Evolutionary conservation across 1,139 yeast species (phyloP).

Genomic region (Saccharomyces pastorianus): DNA sequence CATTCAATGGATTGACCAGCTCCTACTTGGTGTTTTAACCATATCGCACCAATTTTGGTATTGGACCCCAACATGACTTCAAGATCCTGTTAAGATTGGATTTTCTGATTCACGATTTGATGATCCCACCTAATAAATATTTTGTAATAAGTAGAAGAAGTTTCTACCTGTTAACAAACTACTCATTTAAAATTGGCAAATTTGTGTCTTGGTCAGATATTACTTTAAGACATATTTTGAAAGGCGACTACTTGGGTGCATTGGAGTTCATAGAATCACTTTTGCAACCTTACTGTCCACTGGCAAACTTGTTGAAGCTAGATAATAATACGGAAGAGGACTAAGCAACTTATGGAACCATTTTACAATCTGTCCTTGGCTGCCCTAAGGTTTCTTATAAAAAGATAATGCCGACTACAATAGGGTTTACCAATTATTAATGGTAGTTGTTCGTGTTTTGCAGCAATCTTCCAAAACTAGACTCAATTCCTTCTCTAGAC

Average conservation of each 20-base stretch:
- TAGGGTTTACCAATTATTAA: conserved; percentile 4
- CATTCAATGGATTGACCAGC: conserved; percentile 53
- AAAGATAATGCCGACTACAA: conserved; percentile 9
- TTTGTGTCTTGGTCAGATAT: conserved; percentile 30
- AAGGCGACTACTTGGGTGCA: conserved; percentile 34
- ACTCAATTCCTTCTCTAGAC: conserved; percentile 27
- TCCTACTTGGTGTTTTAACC: conserved; percentile 45
- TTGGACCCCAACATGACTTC: conserved; percentile 33
- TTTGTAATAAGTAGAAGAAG: conserved; percentile 23
- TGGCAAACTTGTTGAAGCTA: conserved; percentile 15
- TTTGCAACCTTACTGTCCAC: conserved; percentile 33
- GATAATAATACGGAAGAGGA: conserved; percentile 36
- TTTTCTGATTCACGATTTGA: conserved; percentile 36
- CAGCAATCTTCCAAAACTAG: conserved; percentile 10
- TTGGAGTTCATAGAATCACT: conserved; percentile 41
- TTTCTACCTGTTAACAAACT: conserved; percentile 21
- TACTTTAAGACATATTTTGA: conserved; percentile 23
- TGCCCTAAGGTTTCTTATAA: conserved; percentile 21
- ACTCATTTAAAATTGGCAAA: conserved; percentile 22
- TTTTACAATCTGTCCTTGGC: conserved; percentile 42
- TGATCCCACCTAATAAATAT: conserved; percentile 36
- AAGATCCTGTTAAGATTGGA: conserved; percentile 37
- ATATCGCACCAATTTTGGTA: conserved; percentile 41
- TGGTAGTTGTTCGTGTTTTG: not conserved
- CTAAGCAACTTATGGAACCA: conserved; percentile 44